phyloP scores from a whole-genome alignment of 192 early-diverging fungal species.

The Coemansia sp. region DNA sequence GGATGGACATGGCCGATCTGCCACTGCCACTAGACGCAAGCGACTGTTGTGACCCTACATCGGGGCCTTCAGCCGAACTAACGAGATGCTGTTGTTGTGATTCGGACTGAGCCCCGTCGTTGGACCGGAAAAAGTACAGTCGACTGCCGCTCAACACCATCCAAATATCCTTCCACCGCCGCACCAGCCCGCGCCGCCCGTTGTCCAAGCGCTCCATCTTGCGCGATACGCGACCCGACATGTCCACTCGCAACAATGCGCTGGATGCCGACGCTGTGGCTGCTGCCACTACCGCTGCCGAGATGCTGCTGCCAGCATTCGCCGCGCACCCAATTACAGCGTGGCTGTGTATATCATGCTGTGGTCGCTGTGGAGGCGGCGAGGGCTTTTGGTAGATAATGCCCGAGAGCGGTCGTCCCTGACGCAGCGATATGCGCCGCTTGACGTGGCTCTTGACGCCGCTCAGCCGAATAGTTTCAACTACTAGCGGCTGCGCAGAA shows the following conservation, averaged over 20 bases:
- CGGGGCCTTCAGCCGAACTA: background rate
- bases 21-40: background rate
- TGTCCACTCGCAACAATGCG: constrained; percentile 59
- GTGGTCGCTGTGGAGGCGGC: background rate
- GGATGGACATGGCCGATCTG: constrained; percentile 27
- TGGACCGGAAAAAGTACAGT: constrained; percentile 68
- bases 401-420: constrained; percentile 54
- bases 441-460: constrained; percentile 50
- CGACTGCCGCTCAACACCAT: constrained; percentile 78
- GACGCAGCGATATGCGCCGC: constrained; percentile 45
- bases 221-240: constrained; percentile 70
- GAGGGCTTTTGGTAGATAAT: constrained; percentile 28
- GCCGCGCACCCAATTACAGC: constrained; percentile 1
- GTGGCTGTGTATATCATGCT: background rate
- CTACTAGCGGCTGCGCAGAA: constrained; percentile 28
- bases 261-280: background rate
- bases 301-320: background rate
- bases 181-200: constrained; percentile 64
- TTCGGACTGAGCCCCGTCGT: constrained; percentile 59
- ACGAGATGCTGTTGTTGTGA: constrained; percentile 25
- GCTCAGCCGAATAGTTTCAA: constrained; percentile 51
- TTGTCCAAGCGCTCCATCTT: constrained; percentile 73
- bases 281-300: background rate
- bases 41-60: background rate
- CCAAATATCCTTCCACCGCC: constrained; percentile 77